Conservation (phyloP, 176 grass and related monocot species). For the Juncus inflexus region DNA sequence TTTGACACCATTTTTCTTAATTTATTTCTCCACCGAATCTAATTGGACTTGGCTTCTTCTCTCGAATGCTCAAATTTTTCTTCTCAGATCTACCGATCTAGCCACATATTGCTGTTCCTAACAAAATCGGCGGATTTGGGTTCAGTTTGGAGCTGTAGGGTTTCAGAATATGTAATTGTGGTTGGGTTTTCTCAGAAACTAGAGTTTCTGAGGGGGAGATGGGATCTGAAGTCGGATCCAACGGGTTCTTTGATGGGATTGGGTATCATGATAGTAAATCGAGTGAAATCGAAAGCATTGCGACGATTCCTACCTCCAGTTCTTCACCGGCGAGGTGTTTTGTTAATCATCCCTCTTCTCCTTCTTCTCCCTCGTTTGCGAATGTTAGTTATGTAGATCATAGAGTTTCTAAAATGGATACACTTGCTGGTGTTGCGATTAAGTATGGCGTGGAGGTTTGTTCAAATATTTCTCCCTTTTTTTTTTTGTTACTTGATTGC, state of each 20-base stretch:
- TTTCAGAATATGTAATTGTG: conserved; percentile 51
- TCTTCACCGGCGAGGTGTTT: conserved; percentile 28
- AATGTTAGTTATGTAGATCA: conserved; percentile 72
- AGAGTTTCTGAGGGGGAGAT: conserved; percentile 27
- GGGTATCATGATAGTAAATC: background rate
- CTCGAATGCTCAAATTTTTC: background rate
- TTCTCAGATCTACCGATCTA: conserved; percentile 27
- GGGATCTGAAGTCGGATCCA: conserved; percentile 13
- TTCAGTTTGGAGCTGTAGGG: background rate
- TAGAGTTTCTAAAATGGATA: conserved; percentile 81
- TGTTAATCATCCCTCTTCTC: conserved; percentile 25
- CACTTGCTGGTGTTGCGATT: conserved; percentile 89
- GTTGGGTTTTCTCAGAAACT: conserved; percentile 43
- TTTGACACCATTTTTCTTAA: too few species aligned
- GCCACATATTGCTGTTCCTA: background rate
- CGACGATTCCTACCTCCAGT: conserved; percentile 28
- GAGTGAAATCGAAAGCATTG: conserved; percentile 49
- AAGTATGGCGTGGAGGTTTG: conserved; percentile 98
- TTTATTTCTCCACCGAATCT: background rate
- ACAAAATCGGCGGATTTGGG: conserved; percentile 1
- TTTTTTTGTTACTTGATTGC: conserved; percentile 6
- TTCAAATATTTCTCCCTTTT: conserved; percentile 26
- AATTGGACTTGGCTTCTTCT: background rate
- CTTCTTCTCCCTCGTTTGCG: conserved; percentile 44
- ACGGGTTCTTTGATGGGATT: conserved; percentile 47